A percentile compares a stretch with the other conserved stretches of the same genome.
Conservation (phyloP, 2,329 filamentous ascomycete genomes). For the Clonostachys solani region DNA sequence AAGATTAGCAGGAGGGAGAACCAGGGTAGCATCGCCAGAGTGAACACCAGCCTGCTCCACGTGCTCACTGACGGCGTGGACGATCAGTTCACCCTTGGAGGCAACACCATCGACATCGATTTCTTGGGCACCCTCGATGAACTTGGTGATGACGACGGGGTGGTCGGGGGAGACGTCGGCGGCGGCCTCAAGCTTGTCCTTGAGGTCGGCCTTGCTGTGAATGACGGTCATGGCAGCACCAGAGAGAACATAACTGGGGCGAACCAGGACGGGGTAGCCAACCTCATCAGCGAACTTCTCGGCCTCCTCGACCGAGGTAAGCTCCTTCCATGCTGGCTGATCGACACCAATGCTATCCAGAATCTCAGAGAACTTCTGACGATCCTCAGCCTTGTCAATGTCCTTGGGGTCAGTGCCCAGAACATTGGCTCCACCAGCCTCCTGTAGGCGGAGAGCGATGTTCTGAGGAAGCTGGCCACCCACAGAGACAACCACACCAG, state of each 20-base stretch:
- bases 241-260: slow-evolving; percentile 92
- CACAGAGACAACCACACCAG: slow-evolving; percentile 89
- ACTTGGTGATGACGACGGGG: slow-evolving; percentile 97
- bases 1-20: slow-evolving; percentile 81
- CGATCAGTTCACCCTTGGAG: slow-evolving; percentile 76
- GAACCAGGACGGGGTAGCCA: slow-evolving; percentile 90
- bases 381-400: slow-evolving; percentile 96
- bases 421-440: slow-evolving; percentile 83
- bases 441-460: slow-evolving; percentile 90
- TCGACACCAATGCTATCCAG: slow-evolving; percentile 95
- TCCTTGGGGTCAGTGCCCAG: slow-evolving; percentile 90
- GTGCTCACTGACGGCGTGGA: slow-evolving; percentile 94
- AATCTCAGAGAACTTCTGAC: slow-evolving; percentile 97
- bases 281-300: slow-evolving; percentile 81
- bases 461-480: slow-evolving; percentile 97
- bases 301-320: slow-evolving; percentile 85
- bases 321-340: slow-evolving; percentile 96
- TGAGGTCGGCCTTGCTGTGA: slow-evolving; percentile 78
- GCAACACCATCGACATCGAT: slow-evolving; percentile 96
- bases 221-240: slow-evolving; percentile 99
- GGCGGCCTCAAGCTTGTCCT: slow-evolving; percentile 91
- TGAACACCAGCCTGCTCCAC: slow-evolving; percentile 97
- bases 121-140: slow-evolving; percentile 94
- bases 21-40: slow-evolving; percentile 92
- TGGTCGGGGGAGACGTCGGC: slow-evolving; percentile 91